Base-by-base conservation (phyloP, 78 protist genomes). In the Paratrimastix pyriformis region DNA sequence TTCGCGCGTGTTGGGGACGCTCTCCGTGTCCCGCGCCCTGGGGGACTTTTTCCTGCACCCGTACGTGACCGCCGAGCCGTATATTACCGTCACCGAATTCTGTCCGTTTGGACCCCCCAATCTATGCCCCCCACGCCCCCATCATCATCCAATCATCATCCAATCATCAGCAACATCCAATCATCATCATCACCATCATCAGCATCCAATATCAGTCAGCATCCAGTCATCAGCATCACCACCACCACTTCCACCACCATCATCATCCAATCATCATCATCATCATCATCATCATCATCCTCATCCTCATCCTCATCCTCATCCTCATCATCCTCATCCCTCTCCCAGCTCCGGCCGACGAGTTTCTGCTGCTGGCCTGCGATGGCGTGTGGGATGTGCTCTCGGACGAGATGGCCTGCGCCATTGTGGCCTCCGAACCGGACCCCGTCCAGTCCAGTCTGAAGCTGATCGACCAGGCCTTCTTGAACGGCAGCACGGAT, bases 11-110 rank as follows among this genome's bases (percentile, higher is more conserved):
- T 46, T 81, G 65, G 91, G 91, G n/a, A 83, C 79, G 38, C 54
- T 86, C 32, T 85, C 86, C 24, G 89, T 87, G 26, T 82, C 88
- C 8, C 64, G 91, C 18, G 76, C 88, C n/a, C 76, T 87, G 32
- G 91, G 91, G 39, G 91, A 87, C 72, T 68, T 72, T 21, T 65
- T 79, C 42, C 73, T 88, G 75, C 79, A 55, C 6, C 87, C 87
- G 43, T 80, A 45, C 33, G 86, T 88, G 33, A 15, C 35, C 18
- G 18, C 65, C 1, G 81, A 46, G 39, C 81, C 81, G 18, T 1
- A 32, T 13, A 38, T 77, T 52, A 60, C 30, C 3, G 62, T 37
- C 50, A 33, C 72, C 26, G 29, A 75, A 5, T 11, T 75, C 42
- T 50, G n/a, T n/a, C n/a, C n/a, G n/a, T n/a, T n/a, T n/a, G n/a